A percentile compares a stretch with the other conserved stretches of the same genome.
phyloP scores from a whole-genome alignment of 345 rosid species.

The Combretum micranthum region DNA sequence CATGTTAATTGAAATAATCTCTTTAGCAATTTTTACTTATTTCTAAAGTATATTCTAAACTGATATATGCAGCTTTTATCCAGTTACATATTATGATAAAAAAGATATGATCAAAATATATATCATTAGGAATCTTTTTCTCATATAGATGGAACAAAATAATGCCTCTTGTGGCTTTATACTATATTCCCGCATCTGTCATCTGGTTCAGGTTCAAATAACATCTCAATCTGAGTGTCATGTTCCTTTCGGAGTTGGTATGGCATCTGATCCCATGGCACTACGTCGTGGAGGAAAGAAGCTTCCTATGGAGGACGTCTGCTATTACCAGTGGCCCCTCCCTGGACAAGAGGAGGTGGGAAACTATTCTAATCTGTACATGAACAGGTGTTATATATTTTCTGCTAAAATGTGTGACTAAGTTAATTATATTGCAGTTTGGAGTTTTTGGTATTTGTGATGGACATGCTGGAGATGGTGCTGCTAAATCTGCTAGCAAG shows the following conservation, averaged over 20 bases:
- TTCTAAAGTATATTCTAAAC: no score
- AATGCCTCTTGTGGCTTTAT: not conserved
- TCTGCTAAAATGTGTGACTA: not conserved
- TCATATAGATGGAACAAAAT: no score
- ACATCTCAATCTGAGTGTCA: constrained; percentile 41
- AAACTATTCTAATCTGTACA: constrained; percentile 12
- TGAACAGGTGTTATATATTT: constrained; percentile 1
- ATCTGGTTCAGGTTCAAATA: constrained; percentile 59
- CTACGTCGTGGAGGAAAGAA: constrained; percentile 87
- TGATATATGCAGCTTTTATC: no score
- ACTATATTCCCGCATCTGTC: not conserved
- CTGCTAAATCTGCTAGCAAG: constrained; percentile 92
- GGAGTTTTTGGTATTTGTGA: constrained; percentile 95
- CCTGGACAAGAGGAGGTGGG: constrained; percentile 72
- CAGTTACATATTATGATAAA: no score
- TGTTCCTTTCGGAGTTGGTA: constrained; percentile 68
- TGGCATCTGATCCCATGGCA: constrained; percentile 97
- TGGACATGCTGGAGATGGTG: constrained; percentile 92
- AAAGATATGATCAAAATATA: no score
- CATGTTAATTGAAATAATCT: no score
- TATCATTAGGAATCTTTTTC: no score
- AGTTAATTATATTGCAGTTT: constrained; percentile 47
- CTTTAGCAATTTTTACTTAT: no score
- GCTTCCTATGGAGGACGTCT: constrained; percentile 95
- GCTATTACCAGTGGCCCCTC: constrained; percentile 89